A percentile compares a stretch with the other conserved stretches of the same genome.
Evolutionary conservation across 306 rosid species (phyloP).

Genomic region (Dryas octopetala): DNA sequence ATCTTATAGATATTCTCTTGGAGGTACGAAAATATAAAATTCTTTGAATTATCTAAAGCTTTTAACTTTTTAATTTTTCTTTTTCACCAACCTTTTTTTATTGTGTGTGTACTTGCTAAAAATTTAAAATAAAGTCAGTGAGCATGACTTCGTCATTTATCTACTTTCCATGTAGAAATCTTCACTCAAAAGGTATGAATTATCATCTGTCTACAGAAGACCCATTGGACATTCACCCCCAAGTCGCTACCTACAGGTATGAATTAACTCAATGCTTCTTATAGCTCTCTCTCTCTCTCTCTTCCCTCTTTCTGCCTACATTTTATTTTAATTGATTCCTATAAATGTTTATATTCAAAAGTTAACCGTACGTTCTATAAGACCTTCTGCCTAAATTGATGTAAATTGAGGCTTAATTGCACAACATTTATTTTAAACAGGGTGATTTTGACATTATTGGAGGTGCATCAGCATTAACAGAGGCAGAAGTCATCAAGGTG

Average conservation of each 20-base stretch:
- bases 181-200: constrained; percentile 85
- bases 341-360: constrained; percentile 2
- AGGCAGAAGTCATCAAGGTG: constrained; percentile 94
- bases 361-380: background rate
- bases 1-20: background rate
- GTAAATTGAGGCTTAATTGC: constrained; percentile 17
- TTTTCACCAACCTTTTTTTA: too few species aligned
- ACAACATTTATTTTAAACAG: constrained; percentile 43
- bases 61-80: too few species aligned
- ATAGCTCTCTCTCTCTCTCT: constrained; percentile 9
- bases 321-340: constrained; percentile 10
- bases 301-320: background rate
- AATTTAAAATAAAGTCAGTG: background rate
- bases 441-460: constrained; percentile 98
- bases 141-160: background rate
- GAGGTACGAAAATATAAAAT: background rate
- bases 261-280: constrained; percentile 10
- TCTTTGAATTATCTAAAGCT: too few species aligned
- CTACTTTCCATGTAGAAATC: constrained; percentile 51
- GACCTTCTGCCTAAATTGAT: background rate
- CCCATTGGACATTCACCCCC: constrained; percentile 96
- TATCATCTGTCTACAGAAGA: constrained; percentile 77
- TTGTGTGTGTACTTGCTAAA: background rate
- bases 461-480: constrained; percentile 75
- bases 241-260: constrained; percentile 90